These are phyloP conservation scores for Yarrowia sp. DNA, from an alignment of 805 yeast genomes.

Conservation along the genomic window DNA sequence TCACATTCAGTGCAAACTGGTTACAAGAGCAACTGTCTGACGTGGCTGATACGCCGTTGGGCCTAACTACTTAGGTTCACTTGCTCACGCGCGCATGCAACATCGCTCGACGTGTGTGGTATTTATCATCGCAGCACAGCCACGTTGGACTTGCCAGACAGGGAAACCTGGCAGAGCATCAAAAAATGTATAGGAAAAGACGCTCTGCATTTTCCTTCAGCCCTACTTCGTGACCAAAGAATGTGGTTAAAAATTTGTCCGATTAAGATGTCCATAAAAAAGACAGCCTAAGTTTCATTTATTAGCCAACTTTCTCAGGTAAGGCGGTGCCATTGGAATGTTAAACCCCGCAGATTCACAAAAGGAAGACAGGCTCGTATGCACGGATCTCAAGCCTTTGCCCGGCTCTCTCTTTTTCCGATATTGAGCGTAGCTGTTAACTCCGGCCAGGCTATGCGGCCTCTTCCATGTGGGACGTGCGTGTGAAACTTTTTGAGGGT, in stretches of 20 bases:
- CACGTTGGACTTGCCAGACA: neutral
- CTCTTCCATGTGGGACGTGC: neutral
- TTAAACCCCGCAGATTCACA: constrained; percentile 1
- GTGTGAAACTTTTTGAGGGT: neutral
- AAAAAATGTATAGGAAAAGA: neutral
- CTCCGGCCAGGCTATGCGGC: neutral
- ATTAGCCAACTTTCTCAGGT: constrained; percentile 9
- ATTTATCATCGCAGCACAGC: neutral
- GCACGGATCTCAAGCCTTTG: neutral
- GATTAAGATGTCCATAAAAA: constrained; percentile 20
- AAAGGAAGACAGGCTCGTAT: neutral
- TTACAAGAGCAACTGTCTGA: neutral
- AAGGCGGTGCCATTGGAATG: constrained; percentile 13
- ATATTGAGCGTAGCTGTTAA: neutral
- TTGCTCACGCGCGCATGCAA: constrained; percentile 18
- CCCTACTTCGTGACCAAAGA: neutral
- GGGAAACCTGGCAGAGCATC: neutral
- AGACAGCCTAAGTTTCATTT: neutral
- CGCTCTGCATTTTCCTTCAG: neutral
- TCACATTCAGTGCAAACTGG: neutral
- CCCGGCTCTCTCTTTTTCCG: too few relatives aligned
- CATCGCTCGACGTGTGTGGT: neutral
- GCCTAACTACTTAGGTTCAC: constrained; percentile 4
- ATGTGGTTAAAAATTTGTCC: neutral
- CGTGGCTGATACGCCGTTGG: constrained; percentile 12